Evolutionary conservation across 1,284 basidiomycete genomes (phyloP), one percentile per base, ranked within the genome.

Genomic region (Trametes sp.): DNA sequence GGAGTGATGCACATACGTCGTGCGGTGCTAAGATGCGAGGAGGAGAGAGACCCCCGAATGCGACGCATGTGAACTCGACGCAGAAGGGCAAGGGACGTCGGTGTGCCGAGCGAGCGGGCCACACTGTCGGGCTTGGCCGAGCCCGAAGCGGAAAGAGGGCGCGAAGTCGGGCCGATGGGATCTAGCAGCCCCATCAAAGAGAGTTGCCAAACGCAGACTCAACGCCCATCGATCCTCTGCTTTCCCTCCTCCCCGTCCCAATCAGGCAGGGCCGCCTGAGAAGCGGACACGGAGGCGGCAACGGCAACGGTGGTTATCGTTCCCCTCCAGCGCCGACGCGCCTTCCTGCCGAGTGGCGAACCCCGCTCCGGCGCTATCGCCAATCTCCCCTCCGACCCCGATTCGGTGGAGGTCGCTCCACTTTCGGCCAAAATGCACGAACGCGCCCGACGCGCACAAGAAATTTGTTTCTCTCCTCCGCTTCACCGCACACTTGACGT

Each of bases 141-240:
- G 51, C 48, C 60, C 46, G 48, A 64, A 38, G 23, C 42, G 62
- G 65, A 64, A 62, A 62, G n/a, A 51, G 65, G 62, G 65, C 62
- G 57, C 62, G 50, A 59, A 62, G 57, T 28, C 31, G 49, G 54
- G 59, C 14, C 60, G 65, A 67, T 67, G 46, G 31, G 57, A 67
- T 67, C 66, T 57, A 48, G 53, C 52, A 42, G 51, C 42, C 31
- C 53, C 54, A 52, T 62, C 54, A 48, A 49, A 51, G 52, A 31
- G 33, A 52, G 23, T 42, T 68, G 59, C 66, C 62, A 29, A 44
- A 48, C 52, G 28, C 45, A 54, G 63, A 68, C 66, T 68, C 66
- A 68, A 68, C 66, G 66, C 63, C 61, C 63, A 68, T 68, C 66
- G 66, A 68, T 68, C 4, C 49, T 24, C 35, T 36, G 24, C 35